Conservation (phyloP, 2,329 filamentous ascomycete genomes). For the Talaromyces sp. region DNA sequence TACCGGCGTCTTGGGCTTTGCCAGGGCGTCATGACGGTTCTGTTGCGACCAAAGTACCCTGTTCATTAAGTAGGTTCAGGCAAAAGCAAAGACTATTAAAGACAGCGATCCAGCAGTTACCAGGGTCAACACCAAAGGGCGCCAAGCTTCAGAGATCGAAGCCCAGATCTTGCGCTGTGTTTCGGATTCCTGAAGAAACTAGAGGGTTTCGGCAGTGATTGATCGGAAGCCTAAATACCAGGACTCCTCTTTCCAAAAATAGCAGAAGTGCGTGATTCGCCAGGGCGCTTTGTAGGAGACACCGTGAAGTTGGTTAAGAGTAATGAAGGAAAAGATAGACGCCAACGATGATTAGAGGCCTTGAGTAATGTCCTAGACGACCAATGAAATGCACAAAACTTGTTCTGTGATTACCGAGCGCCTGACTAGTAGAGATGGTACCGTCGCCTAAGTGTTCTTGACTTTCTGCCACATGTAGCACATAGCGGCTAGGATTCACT, state of each 20-base stretch:
- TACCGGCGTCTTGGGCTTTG: too few relatives aligned
- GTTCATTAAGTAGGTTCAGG: not conserved
- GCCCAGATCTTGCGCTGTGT: not conserved
- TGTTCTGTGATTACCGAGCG: not conserved
- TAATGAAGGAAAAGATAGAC: slow-evolving; percentile 9
- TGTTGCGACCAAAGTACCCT: not conserved
- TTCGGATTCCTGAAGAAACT: not conserved
- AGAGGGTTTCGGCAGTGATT: not conserved
- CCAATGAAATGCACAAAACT: slow-evolving; percentile 1
- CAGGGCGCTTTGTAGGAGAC: not conserved
- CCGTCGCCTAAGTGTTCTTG: not conserved
- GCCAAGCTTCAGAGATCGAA: not conserved
- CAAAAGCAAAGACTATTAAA: not conserved
- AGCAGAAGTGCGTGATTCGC: slow-evolving; percentile 1
- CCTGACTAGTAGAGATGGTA: not conserved
- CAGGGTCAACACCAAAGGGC: not conserved
- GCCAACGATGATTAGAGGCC: slow-evolving; percentile 2
- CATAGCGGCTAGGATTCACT: not conserved
- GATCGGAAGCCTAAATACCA: not conserved
- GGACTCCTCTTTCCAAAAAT: slow-evolving; percentile 1
- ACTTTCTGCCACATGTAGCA: not conserved
- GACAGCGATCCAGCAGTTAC: not conserved
- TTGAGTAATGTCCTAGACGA: not conserved
- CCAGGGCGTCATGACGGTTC: not conserved
- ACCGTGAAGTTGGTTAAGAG: too few relatives aligned